Evolutionary conservation across 225 moss, liverwort and hornwort species (phyloP).

Genomic region (Physcomitrellopsis africana): DNA sequence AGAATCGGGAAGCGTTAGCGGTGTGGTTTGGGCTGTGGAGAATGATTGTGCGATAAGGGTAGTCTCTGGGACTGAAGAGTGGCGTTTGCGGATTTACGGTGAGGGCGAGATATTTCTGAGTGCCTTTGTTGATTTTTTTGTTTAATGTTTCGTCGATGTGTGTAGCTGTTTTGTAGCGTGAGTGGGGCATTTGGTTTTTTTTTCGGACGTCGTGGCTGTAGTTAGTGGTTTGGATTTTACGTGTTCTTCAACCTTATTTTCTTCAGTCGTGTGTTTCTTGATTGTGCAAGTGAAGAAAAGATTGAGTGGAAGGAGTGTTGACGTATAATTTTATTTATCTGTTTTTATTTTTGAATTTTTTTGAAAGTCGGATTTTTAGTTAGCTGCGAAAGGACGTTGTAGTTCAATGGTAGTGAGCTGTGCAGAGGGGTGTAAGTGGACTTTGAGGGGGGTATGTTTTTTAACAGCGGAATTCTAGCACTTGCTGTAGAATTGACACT

Average conservation of each 20-base stretch:
- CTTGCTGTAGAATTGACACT: slow-evolving; percentile 4
- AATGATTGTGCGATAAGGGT: neutral
- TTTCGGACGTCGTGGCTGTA: too few relatives aligned
- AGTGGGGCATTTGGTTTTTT: neutral
- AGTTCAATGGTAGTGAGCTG: too few relatives aligned
- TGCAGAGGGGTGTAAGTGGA: neutral
- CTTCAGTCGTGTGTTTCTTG: too few relatives aligned
- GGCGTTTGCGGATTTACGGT: neutral
- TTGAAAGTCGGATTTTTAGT: neutral
- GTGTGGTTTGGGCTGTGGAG: neutral
- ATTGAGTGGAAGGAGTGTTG: too few relatives aligned
- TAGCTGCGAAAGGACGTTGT: neutral
- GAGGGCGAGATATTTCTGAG: neutral
- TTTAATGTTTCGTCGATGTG: slow-evolving; percentile 9
- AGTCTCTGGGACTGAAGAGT: neutral
- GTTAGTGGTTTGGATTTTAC: too few relatives aligned
- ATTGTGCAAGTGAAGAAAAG: too few relatives aligned
- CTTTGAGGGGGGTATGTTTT: slow-evolving; percentile 1
- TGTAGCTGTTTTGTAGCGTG: neutral
- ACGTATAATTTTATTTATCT: too few relatives aligned
- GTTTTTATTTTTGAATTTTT: neutral
- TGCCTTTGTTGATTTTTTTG: neutral
- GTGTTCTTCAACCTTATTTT: too few relatives aligned
- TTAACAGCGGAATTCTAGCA: slow-evolving; percentile 12
- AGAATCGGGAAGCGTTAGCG: neutral